These are phyloP conservation scores for Alternaria viburni DNA, from an alignment of 2,329 filamentous ascomycete genomes.

Conservation along the genomic window DNA sequence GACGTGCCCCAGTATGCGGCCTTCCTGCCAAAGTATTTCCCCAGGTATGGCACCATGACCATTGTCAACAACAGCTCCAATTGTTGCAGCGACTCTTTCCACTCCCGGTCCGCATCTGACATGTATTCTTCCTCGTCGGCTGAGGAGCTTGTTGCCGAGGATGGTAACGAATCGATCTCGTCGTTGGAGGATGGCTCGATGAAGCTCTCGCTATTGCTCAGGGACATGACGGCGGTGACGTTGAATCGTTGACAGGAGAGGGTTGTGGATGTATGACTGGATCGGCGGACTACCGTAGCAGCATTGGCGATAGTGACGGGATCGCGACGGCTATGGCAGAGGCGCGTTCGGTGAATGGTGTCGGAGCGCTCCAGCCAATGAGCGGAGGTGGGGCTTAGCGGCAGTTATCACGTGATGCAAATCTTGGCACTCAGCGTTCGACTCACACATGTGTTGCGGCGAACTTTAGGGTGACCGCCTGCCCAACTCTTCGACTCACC, in stretches of 20 bases:
- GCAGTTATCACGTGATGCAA: constrained; percentile 18
- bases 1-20: constrained; percentile 94
- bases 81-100: constrained; percentile 93
- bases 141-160: constrained; percentile 58
- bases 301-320: constrained; percentile 21
- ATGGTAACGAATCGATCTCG: constrained; percentile 58
- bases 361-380: constrained; percentile 32
- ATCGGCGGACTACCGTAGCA: constrained; percentile 20
- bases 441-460: constrained; percentile 24
- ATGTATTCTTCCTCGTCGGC: constrained; percentile 64
- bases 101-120: constrained; percentile 91
- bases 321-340: constrained; percentile 4
- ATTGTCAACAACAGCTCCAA: constrained; percentile 91
- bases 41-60: constrained; percentile 90
- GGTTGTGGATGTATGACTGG: background rate
- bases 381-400: constrained; percentile 32
- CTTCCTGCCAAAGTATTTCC: constrained; percentile 93
- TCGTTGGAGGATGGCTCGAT: constrained; percentile 48
- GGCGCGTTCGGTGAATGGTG: constrained; percentile 25
- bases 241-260: background rate
- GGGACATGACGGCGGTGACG: constrained; percentile 37
- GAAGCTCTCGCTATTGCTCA: constrained; percentile 47
- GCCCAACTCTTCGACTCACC: background rate
- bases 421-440: constrained; percentile 24
- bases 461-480: constrained; percentile 9